Base-by-base conservation (phyloP, 1,139 yeast genomes). In the Blastobotrys apis region DNA sequence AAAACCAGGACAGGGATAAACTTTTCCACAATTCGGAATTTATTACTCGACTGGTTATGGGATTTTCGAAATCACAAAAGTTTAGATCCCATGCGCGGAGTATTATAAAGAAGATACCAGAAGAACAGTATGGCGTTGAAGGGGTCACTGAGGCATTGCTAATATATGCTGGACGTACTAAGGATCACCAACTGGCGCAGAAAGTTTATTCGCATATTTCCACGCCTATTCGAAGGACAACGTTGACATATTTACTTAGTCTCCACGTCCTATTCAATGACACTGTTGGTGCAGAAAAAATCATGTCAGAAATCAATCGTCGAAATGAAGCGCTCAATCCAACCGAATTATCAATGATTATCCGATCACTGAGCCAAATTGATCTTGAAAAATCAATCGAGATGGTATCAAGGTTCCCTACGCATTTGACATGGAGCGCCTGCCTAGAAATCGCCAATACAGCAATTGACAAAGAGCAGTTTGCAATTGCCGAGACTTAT, bases 211-310 rank as follows among this genome's bases (percentile, higher is more conserved):
- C 42, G 10, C 21, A 39, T n/a, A 41, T 60, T n/a, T 40, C 50
- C 10, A 46, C 49, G 10, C 62, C 63, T 1, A 45, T 58, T 5
- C 40, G 54, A 3, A 44, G 63, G 26, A 31, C 53, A 3, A 47
- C 60, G 3, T 49, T 74, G 9, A 60, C 69, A 1, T 63, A 72
- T 1, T 52, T 75, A 30, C 53, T 75, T 15, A 52, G 65, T 22
- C 57, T 73, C 45, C 71, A 72, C 46, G 52, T 74, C 33, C 53
- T 58, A 10, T 61, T 69, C 33, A 64, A 67, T 4, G 74, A 74
- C 35, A 61, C 66, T 17, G 57, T 57, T 4, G 71, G 74, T 34
- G 73, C 70, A 1, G 68, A 71, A 40, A 65, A 64, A 41, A 64
- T 73, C 3, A 45, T 68, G 9, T 52, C 52, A 33, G 65, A 66